Evolutionary conservation across 257 asterid genomes (phyloP).

Genomic region (Petunia secreta): DNA sequence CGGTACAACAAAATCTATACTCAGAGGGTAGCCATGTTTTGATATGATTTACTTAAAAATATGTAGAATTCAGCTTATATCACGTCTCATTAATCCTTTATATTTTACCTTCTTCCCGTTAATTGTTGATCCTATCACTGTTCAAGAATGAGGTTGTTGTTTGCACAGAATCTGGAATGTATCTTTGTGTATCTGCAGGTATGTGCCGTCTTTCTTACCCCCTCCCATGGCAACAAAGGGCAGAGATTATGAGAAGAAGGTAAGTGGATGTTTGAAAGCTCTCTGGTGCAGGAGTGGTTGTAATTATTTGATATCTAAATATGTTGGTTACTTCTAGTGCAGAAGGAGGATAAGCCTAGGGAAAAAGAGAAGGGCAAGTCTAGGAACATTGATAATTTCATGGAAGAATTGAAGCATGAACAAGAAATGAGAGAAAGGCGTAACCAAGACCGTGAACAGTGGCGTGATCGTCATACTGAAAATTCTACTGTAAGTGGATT

Average conservation of each 20-base stretch:
- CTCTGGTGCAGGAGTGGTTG: slow-evolving; percentile 24
- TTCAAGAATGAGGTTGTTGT: slow-evolving; percentile 35
- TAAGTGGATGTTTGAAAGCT: slow-evolving; percentile 32
- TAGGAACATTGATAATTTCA: slow-evolving; percentile 86
- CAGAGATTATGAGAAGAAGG: slow-evolving; percentile 87
- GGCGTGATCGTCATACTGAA: slow-evolving; percentile 81
- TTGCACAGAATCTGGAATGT: slow-evolving; percentile 56
- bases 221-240: slow-evolving; percentile 90
- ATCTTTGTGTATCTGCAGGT: slow-evolving; percentile 72
- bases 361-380: slow-evolving; percentile 85
- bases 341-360: slow-evolving; percentile 87
- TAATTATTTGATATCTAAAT: slow-evolving; percentile 29
- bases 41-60: not conserved
- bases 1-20: not conserved
- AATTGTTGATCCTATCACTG: slow-evolving; percentile 3
- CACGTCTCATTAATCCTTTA: slow-evolving; percentile 1
- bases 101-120: not conserved
- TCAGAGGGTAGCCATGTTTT: slow-evolving; percentile 2
- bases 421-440: slow-evolving; percentile 93
- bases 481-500: slow-evolving; percentile 59
- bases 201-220: slow-evolving; percentile 93
- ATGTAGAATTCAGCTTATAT: not conserved
- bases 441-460: slow-evolving; percentile 82
- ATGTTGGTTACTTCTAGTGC: slow-evolving; percentile 36
- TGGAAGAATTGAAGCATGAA: slow-evolving; percentile 96